phyloP scores from a whole-genome alignment of 805 yeast genomes.

The Zygoascus tannicola region DNA sequence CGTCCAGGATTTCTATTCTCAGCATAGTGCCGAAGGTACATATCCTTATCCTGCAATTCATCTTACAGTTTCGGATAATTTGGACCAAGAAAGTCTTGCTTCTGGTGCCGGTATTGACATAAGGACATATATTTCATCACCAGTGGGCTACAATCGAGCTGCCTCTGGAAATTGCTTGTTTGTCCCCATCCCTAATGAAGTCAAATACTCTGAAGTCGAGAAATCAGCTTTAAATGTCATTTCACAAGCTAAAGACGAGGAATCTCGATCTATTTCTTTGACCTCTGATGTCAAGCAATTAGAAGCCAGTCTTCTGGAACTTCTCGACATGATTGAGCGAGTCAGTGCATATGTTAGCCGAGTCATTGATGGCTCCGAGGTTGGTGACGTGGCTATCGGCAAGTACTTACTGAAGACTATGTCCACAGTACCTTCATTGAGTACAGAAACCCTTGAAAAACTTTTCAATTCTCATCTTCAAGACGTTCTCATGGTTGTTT shows the following conservation, averaged over 20 bases:
- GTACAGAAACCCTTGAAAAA: conserved; percentile 44
- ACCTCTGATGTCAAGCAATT: conserved; percentile 26
- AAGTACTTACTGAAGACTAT: conserved; percentile 47
- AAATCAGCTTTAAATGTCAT: conserved; percentile 27
- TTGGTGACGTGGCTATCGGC: conserved; percentile 42
- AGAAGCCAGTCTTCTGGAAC: conserved; percentile 29
- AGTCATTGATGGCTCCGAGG: conserved; percentile 22
- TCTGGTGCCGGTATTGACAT: conserved; percentile 41
- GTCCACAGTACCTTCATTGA: conserved; percentile 31
- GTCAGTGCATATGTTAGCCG: conserved; percentile 28
- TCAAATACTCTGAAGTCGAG: conserved; percentile 51
- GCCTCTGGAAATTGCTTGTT: conserved; percentile 46
- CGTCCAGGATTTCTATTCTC: conserved; percentile 73
- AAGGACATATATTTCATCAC: conserved; percentile 65
- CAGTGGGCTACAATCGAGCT: conserved; percentile 48
- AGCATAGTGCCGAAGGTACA: conserved; percentile 53
- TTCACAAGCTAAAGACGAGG: conserved; percentile 26
- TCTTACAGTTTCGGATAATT: conserved; percentile 41
- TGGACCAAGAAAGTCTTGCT: conserved; percentile 32
- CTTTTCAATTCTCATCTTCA: conserved; percentile 65
- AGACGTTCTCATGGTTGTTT: conserved; percentile 74
- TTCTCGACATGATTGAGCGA: conserved; percentile 31
- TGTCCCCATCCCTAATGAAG: conserved; percentile 63
- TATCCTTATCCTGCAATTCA: conserved; percentile 72
- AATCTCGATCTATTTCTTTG: conserved; percentile 26